Base-by-base conservation (phyloP, 768 basidiomycete genomes). In the Fomitopsis pulvina region DNA sequence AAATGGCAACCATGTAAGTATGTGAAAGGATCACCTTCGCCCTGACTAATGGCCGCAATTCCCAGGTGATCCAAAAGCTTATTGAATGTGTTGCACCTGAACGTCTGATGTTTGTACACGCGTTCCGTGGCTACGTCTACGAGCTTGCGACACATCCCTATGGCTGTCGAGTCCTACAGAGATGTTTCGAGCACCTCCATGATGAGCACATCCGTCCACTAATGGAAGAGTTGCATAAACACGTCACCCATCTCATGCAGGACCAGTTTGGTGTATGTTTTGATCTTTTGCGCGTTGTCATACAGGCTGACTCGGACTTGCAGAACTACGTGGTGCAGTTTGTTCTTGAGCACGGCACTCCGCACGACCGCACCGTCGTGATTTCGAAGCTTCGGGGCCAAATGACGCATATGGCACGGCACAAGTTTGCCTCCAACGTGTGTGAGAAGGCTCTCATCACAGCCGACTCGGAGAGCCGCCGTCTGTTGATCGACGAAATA, bases 301-400 rank as follows among this genome's bases (percentile, higher is more conserved):
- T 65, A n/a, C n/a, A n/a, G 18, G 54, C 48, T 41, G 26, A 20
- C 43, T 41, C 51, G 18, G 54, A 30, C 12, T 32, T 6, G 2
- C 61, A 92, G 89, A 92, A 95, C 63, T 97, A 96, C 67, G 95
- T 98, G 28, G 80, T 96, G 42, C 95, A 98, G 66, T 95, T 89
- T 63, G 78, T 98, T 49, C 77, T 98, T 27, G 87, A 92, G 61
- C 77, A 86, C 57, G 92, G 93, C 4, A 73, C 74, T 49, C 72
- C 74, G 0, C 74, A 80, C 11, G 94, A 97, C 62, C 79, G 78
- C 45, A 70, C 73, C 2, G 68, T 76, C 48, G 77, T 96, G 30
- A 73, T 92, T 48, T 66, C 71, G 12, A 79, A 81, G 56, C 74
- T 97, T 45, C 79, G 75, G 8, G 90, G 90, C 2, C 84, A 89